Conservation (phyloP, 73 alveolate species). For the Breviolum minutum region DNA sequence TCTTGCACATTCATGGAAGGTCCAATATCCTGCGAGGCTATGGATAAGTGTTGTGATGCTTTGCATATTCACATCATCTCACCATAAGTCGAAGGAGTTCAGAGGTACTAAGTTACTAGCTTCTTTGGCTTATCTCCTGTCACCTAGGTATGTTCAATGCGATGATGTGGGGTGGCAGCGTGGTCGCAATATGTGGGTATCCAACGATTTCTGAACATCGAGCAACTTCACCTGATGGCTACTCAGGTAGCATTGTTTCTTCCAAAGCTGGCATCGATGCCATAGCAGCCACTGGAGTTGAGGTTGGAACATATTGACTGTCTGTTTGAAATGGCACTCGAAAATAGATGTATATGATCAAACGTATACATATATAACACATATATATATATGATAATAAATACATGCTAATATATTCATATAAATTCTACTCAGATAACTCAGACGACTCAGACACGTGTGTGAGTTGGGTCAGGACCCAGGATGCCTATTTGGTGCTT, state of each 20-base stretch:
- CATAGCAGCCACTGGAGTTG: conserved; percentile 71
- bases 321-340: neutral
- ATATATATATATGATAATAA: no score
- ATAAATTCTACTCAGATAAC: no score
- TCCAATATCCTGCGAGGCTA: no score
- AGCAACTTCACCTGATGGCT: neutral
- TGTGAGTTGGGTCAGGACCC: conserved; percentile 47
- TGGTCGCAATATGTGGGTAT: neutral
- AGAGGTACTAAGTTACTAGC: neutral
- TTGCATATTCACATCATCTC: no score
- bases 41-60: neutral
- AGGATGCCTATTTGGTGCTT: conserved; percentile 65
- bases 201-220: no score
- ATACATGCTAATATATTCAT: no score
- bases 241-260: conserved; percentile 82
- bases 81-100: neutral
- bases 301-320: neutral
- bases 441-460: neutral
- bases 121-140: no score
- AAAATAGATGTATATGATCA: neutral
- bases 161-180: conserved; percentile 93
- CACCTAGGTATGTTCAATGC: conserved; percentile 80
- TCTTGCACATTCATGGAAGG: no score
- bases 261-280: conserved; percentile 95
- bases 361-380: no score